These are phyloP conservation scores for Phytophthora pisi DNA, from an alignment of 352 stramenopile genomes.

Conservation along the genomic window DNA sequence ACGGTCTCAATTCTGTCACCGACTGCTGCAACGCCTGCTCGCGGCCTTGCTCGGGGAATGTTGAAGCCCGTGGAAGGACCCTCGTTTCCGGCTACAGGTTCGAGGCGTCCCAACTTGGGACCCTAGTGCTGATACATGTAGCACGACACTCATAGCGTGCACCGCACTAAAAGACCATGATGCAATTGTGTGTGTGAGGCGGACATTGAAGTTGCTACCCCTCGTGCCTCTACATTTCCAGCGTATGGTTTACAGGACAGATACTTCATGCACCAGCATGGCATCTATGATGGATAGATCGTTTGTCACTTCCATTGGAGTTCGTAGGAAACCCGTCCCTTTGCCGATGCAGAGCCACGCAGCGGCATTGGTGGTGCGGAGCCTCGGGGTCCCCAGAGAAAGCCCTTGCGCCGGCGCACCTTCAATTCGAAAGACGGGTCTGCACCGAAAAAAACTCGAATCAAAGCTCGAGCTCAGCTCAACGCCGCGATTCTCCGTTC, in stretches of 20 bases:
- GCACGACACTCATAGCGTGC: too few relatives aligned
- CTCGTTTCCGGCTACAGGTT: too few relatives aligned
- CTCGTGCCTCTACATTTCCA: neutral
- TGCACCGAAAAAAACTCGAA: slow-evolving; percentile 15
- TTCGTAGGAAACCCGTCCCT: too few relatives aligned
- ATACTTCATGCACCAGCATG: too few relatives aligned
- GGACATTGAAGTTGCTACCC: neutral
- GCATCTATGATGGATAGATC: too few relatives aligned
- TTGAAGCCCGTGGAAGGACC: too few relatives aligned
- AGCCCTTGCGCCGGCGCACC: neutral
- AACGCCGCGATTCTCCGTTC: slow-evolving; percentile 1
- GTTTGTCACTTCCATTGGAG: too few relatives aligned
- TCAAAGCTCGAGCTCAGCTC: neutral
- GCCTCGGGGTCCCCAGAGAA: neutral
- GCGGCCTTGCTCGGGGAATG: too few relatives aligned
- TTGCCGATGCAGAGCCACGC: neutral
- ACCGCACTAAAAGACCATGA: too few relatives aligned
- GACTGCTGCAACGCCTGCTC: neutral
- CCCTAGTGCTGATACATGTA: too few relatives aligned
- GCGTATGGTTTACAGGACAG: neutral
- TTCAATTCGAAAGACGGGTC: slow-evolving; percentile 11
- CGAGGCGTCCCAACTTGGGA: too few relatives aligned
- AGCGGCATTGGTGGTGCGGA: neutral
- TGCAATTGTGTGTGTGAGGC: too few relatives aligned
- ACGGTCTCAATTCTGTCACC: neutral